Conservation (phyloP, 2,329 filamentous ascomycete genomes). For the Aspergillus hortae region DNA sequence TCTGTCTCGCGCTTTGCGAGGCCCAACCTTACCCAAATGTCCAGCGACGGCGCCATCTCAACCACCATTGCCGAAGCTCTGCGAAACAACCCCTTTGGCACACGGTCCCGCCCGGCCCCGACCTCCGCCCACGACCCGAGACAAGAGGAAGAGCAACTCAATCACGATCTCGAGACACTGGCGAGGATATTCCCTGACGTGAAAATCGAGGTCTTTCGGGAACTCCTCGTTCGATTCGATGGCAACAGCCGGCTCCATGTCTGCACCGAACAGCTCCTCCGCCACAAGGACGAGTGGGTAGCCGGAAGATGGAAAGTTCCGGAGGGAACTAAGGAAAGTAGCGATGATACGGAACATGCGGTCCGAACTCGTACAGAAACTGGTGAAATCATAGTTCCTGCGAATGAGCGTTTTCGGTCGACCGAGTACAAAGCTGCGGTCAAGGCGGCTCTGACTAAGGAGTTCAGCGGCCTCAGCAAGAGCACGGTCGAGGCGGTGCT, state of each 20-base stretch:
- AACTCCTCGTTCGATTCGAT: slow-evolving; percentile 45
- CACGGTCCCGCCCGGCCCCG: slow-evolving; percentile 21
- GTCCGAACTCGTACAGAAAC: slow-evolving; percentile 2
- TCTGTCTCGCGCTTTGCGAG: slow-evolving; percentile 34
- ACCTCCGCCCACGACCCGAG: slow-evolving; percentile 26
- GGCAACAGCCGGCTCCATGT: slow-evolving; percentile 45
- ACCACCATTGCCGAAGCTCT: slow-evolving; percentile 42
- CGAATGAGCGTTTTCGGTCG: slow-evolving; percentile 43
- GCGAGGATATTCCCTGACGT: slow-evolving; percentile 45
- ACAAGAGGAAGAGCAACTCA: slow-evolving; percentile 39
- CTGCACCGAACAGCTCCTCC: slow-evolving; percentile 46
- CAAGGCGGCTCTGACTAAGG: slow-evolving; percentile 35
- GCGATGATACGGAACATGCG: not conserved
- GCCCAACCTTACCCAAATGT: slow-evolving; percentile 28
- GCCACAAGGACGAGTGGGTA: slow-evolving; percentile 46
- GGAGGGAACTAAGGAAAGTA: slow-evolving; percentile 11
- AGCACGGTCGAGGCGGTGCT: slow-evolving; percentile 46
- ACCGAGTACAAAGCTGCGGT: slow-evolving; percentile 42
- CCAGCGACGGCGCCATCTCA: slow-evolving; percentile 20
- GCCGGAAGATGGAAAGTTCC: slow-evolving; percentile 45
- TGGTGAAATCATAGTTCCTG: slow-evolving; percentile 27
- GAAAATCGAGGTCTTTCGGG: slow-evolving; percentile 46
- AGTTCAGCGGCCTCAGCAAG: slow-evolving; percentile 42
- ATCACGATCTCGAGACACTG: slow-evolving; percentile 39
- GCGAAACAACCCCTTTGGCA: slow-evolving; percentile 43